A percentile compares a stretch with the other conserved stretches of the same genome.
Evolutionary conservation across 257 asterid species (phyloP).

Genomic region (Thymus mandschuricus): DNA sequence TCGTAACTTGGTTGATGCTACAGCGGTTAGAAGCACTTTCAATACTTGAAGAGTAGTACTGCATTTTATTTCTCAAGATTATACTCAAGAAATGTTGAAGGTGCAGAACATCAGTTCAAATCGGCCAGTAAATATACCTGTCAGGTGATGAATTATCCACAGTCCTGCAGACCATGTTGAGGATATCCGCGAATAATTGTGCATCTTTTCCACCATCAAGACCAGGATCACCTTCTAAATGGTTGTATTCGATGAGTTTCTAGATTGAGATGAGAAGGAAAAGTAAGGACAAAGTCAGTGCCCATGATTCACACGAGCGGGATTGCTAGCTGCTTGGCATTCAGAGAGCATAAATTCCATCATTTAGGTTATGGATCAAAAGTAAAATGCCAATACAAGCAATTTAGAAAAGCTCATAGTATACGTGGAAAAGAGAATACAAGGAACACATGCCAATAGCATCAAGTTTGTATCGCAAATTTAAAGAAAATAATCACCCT

Average conservation of each 20-base stretch:
- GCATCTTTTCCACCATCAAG: conserved; percentile 83
- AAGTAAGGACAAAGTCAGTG: conserved; percentile 24
- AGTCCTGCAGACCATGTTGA: conserved; percentile 81
- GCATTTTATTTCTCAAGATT: conserved; percentile 47
- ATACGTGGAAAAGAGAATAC: conserved; percentile 3
- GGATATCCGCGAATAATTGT: conserved; percentile 70
- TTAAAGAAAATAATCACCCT: conserved; percentile 19
- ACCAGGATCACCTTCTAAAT: conserved; percentile 99
- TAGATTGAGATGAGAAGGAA: conserved; percentile 37
- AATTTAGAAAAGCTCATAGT: conserved; percentile 20
- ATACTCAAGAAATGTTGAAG: conserved; percentile 29
- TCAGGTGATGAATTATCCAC: conserved; percentile 98
- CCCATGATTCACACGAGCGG: conserved; percentile 26
- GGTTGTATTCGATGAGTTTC: conserved; percentile 98
- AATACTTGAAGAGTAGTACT: conserved; percentile 97
- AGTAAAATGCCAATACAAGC: conserved; percentile 18
- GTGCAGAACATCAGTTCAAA: conserved; percentile 29
- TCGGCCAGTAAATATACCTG: conserved; percentile 55
- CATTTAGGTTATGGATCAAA: conserved; percentile 17
- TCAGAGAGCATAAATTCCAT: conserved; percentile 26
- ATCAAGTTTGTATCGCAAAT: conserved; percentile 24
- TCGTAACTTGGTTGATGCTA: conserved; percentile 88
- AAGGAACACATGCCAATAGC: conserved; percentile 21
- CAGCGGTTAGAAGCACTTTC: conserved; percentile 97
- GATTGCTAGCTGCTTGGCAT: conserved; percentile 19